Base-by-base conservation (phyloP, 805 yeast species). In the Teunomyces aglyptinius region DNA sequence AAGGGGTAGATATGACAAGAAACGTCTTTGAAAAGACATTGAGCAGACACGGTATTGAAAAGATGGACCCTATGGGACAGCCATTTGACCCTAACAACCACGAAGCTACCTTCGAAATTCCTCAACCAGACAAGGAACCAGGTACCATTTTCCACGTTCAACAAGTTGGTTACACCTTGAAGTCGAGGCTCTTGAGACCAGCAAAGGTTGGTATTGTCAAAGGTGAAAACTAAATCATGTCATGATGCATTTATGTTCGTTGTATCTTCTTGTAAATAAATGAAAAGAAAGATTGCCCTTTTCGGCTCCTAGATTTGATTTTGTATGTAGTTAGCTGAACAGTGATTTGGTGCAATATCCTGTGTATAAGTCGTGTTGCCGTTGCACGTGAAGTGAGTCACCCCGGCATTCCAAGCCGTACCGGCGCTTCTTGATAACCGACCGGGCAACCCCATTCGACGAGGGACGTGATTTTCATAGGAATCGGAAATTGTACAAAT, bases 131-230 rank as follows among this genome's bases (percentile, higher is more conserved):
- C 57, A 88, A 89, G 68, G 92, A 87, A 68, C 88, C 96, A 13
- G 96, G 96, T 49, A 85, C 96, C 22, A 89, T 90, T 49, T 86
- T 91, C 82, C 88, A 81, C 60, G 97, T 91, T 49, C 96, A 90
- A 72, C 96, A 87, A 71, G 78, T 85, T 19, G 97, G 97, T 36
- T 90, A 84, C 73, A 82, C 85, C 49, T 77, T 89, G 60, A 89
- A 89, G 71, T 82, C 85, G 58, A 81, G 97, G 65, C 96, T 90
- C 28, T 77, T 90, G 64, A 82, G 97, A 71, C 96, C 97, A 27
- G 96, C 97, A 49, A 90, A 90, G 77, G 97, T 90, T 55, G 97
- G 97, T 57, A 81, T 90, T 60, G 97, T 90, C 55, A 88, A 86
- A 72, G 80, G 68, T 49, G 44, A 28, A 12, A 27, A 39, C 15